Conservation (phyloP, 176 grass and related monocot genomes). For the Hordeum marinum region DNA sequence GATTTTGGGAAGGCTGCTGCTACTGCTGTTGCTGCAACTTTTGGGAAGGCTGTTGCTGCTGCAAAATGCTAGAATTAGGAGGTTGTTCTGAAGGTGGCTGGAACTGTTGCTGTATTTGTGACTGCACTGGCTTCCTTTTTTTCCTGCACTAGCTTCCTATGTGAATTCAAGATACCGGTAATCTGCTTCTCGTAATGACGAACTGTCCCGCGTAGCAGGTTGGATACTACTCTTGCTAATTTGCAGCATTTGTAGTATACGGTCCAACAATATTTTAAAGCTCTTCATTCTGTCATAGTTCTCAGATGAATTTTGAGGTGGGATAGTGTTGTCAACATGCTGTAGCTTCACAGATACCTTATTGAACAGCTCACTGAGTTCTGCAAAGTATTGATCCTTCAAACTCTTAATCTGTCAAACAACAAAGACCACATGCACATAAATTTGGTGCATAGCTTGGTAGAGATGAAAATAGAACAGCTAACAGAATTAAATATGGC, state of each 20-base stretch:
- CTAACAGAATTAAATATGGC: background rate
- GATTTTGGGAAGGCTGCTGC: conserved; percentile 49
- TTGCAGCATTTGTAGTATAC: conserved; percentile 49
- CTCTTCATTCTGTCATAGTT: conserved; percentile 73
- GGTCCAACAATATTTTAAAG: conserved; percentile 63
- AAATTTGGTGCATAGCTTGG: background rate
- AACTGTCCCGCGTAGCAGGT: conserved; percentile 50
- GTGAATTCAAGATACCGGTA: conserved; percentile 43
- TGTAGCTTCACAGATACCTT: conserved; percentile 69
- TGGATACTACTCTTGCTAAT: conserved; percentile 50
- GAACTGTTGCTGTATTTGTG: conserved; percentile 48
- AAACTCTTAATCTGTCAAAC: conserved; percentile 62
- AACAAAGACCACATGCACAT: conserved; percentile 2
- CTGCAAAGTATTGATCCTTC: conserved; percentile 64
- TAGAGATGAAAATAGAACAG: background rate
- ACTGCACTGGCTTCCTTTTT: conserved; percentile 40
- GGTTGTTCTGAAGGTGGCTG: conserved; percentile 50
- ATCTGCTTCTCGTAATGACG: conserved; percentile 69
- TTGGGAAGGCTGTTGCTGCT: conserved; percentile 58
- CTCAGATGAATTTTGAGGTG: conserved; percentile 41
- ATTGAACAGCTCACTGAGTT: conserved; percentile 62
- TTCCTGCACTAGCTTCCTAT: conserved; percentile 19
- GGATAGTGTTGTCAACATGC: conserved; percentile 50
- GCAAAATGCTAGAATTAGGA: conserved; percentile 52
- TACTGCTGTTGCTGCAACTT: too few relatives aligned